Evolutionary conservation across 78 protist species (phyloP), one percentile per base, ranked within the genome.

Genomic region (Dictyostelium citrinum): DNA sequence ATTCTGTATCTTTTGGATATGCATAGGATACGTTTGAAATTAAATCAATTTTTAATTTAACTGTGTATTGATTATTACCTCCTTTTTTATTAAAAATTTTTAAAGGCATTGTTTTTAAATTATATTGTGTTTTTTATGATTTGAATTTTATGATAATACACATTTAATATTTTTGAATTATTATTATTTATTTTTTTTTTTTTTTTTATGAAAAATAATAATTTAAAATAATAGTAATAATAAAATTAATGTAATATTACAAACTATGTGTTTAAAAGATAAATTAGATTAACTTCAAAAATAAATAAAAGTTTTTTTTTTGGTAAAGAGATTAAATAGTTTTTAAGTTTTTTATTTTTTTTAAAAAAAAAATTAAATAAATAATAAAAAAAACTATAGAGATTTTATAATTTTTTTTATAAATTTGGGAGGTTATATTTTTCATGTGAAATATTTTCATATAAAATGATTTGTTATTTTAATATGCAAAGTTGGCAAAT

Each of bases 41-140:
- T 24, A 46, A 88, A 78, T 88, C 93, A 46, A 88, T 17, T 22
- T 88, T 88, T 67, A 88, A 24, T 27, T 77, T 77, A 16, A 88
- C 67, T 14, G 93, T 88, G 12, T 77, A 68, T 41, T 58, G 88
- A 64, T 58, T 58, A 78, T 27, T n/a, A 49, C 31, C 39, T 5
- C 41, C 17, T 49, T 78, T 78, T 41, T 78, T 78, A 49, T 78
- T 41, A 16, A 78, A 78, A 46, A 78, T 14, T 51, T 78, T 78
- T 78, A 78, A 78, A 37, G 83, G 83, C 83, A 78, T 78, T 41
- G 24, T 49, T 78, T 20, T 55, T n/a, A 17, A 51, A 17, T 51
- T 55, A 55, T 55, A 6, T 2, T 41, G 43, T 12, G 31, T 68
- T 24, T 61, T 61, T 60, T 24, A 24, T 61, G 31, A 61, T 10